Base-by-base conservation (phyloP, 192 early-diverging fungal genomes). In the Cladochytrium replicatum region DNA sequence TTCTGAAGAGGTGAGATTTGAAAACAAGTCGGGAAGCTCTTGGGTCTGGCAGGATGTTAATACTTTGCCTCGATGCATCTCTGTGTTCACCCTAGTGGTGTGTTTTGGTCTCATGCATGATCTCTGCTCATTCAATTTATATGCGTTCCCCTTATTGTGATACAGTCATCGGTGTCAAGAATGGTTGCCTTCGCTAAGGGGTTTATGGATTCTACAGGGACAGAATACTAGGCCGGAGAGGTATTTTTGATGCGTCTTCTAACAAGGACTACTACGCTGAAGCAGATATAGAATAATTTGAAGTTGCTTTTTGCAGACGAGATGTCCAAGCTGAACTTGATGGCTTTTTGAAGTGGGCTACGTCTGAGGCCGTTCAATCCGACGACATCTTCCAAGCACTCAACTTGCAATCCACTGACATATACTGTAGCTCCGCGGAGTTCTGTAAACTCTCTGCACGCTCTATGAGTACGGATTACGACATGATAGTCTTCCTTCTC, bases 191-290 rank as follows among this genome's bases (percentile, higher is more conserved):
- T 80, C 2, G 78, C 75, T 22, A 89, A 89, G 42, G 30, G 42
- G 8, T 88, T 75, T 43, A 55, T 97, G 32, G 43, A 57, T 13
- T 60, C 69, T 2, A 72, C 89, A 0, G 87, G 90, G 9, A 92
- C 86, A 50, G 95, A 93, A 39, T 75, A 83, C 41, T 88, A 95
- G 54, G 88, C 80, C 23, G 83, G 89, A 0, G 75, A 84, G 9
- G 54, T 95, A 2, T 70, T 98, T 60, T 61, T 93, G 1, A 75
- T 87, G 17, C 77, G 91, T 26, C 54, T 98, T 24, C 61, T 97
- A 2, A 85, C 84, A 4, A 80, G 91, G 70, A 80, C n/a, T n/a
- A n/a, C n/a, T n/a, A n/a, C 1, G 28, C 29, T 30, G n/a, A n/a
- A n/a, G n/a, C n/a, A n/a, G n/a, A n/a, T n/a, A n/a, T n/a, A n/a